Conservation (phyloP, 495 filamentous ascomycete species). For the Podospora anserina region DNA sequence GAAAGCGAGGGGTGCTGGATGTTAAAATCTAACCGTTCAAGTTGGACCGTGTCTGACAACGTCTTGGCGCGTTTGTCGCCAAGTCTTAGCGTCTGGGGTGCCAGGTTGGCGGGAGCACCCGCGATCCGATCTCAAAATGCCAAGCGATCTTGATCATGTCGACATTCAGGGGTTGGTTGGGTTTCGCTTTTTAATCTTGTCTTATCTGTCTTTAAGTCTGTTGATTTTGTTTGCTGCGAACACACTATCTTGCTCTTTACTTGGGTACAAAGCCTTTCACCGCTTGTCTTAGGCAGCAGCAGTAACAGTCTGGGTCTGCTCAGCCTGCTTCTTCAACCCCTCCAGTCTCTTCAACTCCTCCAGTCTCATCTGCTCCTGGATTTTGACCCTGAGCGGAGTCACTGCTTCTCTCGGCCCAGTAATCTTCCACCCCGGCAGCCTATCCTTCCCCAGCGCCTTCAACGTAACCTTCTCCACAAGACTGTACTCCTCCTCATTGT, state of each 20-base stretch:
- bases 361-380: slow-evolving; percentile 50
- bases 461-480: slow-evolving; percentile 69
- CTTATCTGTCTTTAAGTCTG: background rate
- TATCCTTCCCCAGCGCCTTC: slow-evolving; percentile 54
- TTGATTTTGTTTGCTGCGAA: background rate
- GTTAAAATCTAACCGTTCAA: background rate
- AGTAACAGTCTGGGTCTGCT: slow-evolving; percentile 10
- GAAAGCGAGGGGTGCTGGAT: background rate
- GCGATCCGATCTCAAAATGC: background rate
- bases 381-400: slow-evolving; percentile 39
- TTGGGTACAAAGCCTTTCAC: background rate
- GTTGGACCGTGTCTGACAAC: background rate
- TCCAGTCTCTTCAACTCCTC: slow-evolving; percentile 44
- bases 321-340: slow-evolving; percentile 24
- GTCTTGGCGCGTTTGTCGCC: slow-evolving; percentile 12
- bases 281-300: slow-evolving; percentile 5
- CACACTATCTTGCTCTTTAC: background rate
- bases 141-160: background rate
- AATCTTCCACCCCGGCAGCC: slow-evolving; percentile 61
- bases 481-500: slow-evolving; percentile 55
- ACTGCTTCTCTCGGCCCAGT: slow-evolving; percentile 48
- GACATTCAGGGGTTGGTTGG: background rate
- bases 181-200: background rate
- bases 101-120: background rate
- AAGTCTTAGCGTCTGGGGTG: slow-evolving; percentile 6